Base-by-base conservation (phyloP, 1,139 yeast genomes). In the Kodamaea sp. region DNA sequence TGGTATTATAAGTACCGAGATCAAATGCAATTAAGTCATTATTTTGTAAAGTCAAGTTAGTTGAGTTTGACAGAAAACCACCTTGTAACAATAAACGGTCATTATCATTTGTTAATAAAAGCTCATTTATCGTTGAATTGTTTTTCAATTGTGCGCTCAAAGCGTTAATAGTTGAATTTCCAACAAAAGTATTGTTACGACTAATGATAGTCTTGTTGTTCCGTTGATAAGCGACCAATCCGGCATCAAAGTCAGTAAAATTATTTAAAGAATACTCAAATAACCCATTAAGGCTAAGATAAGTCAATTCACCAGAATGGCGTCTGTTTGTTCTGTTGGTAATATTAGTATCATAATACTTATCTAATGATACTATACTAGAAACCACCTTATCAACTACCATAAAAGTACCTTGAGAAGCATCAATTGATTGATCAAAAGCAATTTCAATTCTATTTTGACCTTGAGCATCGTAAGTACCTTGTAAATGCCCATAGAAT, bases 191-290 rank as follows among this genome's bases (percentile, higher is more conserved):
- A 40, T 66, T 62, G 37, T 63, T 60, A 6, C 55, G 50, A 38
- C 60, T 58, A 35, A 57, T 65, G 29, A 48, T 50, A 23, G 53
- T 65, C 40, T 44, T 63, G 44, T 67, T 62, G 31, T 58, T 54
- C 8, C 59, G 51, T 22, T 58, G 55, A 38, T 49, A 53, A 6
- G 62, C 54, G 2, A 65, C 68, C 36, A 53, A 49, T 8, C 41
- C 44, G 38, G 57, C 62, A 31, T 67, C 65, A 43, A 73, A 74
- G 33, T 57, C 48, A 1, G 92, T 66, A 55, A 85, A 87, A 57
- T 89, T 88, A 3, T 76, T 65, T 35, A 81, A 64, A 0, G 88
- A 80, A 60, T 83, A 92, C 61, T 92, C 97, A 57, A 90, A 87
- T 31, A 92, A 54, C 2, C 95, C 94, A 56, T 84, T 84, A 39